These are phyloP conservation scores for Niveomyces coronatus DNA, from an alignment of 2,329 filamentous ascomycete genomes.

Conservation along the genomic window DNA sequence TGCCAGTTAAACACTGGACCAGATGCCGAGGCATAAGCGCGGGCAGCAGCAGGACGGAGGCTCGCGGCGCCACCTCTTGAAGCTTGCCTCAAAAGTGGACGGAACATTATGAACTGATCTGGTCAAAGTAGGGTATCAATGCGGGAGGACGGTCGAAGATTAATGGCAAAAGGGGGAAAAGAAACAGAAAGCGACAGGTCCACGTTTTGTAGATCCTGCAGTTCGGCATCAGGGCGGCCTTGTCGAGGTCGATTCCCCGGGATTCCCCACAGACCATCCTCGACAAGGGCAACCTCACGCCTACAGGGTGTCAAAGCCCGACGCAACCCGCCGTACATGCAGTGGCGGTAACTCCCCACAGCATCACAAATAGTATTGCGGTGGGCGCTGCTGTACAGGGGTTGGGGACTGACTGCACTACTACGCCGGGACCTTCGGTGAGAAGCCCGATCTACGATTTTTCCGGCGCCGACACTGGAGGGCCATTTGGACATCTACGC, in stretches of 20 bases:
- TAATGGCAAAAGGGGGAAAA: not conserved
- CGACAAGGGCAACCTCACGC: not conserved
- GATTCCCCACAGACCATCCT: constrained; percentile 2
- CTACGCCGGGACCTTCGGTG: constrained; percentile 4
- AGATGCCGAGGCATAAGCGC: constrained; percentile 26
- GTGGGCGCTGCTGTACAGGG: not conserved
- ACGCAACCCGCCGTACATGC: constrained; percentile 4
- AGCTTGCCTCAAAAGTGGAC: constrained; percentile 11
- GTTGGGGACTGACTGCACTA: not conserved
- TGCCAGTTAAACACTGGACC: constrained; percentile 68
- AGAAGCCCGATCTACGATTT: constrained; percentile 3
- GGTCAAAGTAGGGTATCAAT: not conserved
- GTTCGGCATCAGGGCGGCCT: constrained; percentile 1
- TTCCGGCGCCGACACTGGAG: constrained; percentile 2
- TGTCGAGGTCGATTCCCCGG: constrained; percentile 3
- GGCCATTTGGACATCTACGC: not conserved
- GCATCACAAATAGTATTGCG: not conserved
- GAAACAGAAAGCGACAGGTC: not conserved
- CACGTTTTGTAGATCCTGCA: constrained; percentile 4
- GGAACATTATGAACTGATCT: constrained; percentile 12
- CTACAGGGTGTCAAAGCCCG: constrained; percentile 6
- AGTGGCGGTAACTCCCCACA: not conserved
- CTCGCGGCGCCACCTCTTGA: constrained; percentile 11
- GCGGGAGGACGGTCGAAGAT: not conserved
- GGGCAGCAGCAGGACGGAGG: constrained; percentile 12